Conservation (phyloP, 495 filamentous ascomycete species). For the Cudoniella acicularis region DNA sequence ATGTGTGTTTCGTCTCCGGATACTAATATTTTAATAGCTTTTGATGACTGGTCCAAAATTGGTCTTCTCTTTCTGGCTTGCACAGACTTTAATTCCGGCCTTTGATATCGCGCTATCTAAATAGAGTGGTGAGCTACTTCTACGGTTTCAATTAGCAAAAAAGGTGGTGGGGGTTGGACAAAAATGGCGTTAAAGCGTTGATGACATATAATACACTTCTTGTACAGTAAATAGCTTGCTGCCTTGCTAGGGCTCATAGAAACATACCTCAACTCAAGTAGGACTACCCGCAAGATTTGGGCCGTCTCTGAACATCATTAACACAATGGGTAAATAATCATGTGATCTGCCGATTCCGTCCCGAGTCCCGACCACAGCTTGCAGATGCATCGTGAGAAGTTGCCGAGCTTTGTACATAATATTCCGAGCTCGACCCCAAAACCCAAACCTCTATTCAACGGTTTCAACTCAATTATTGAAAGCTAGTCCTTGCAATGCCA, state of each 20-base stretch:
- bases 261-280: constrained; percentile 19
- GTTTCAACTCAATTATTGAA: too few species aligned
- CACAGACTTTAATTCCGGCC: constrained; percentile 79
- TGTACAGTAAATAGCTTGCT: constrained; percentile 14
- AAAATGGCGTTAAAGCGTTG: constrained; percentile 19
- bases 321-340: background rate
- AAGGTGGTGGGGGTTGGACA: background rate
- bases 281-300: background rate
- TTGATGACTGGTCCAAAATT: constrained; percentile 98
- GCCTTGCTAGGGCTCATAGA: background rate
- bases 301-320: background rate
- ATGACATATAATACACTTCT: constrained; percentile 15
- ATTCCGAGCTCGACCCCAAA: too few species aligned
- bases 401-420: too few species aligned
- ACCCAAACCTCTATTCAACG: background rate
- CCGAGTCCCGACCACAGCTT: too few species aligned
- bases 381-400: too few species aligned
- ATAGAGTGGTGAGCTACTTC: constrained; percentile 1
- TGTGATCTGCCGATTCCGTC: too few species aligned
- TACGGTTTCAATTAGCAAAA: background rate
- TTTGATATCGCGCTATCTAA: constrained; percentile 42
- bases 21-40: constrained; percentile 45
- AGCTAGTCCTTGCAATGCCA: too few species aligned
- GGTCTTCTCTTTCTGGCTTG: constrained; percentile 99
- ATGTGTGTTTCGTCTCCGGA: background rate